Evolutionary conservation across 139 green algal genomes (phyloP).

Genomic region (Coelastrella sp.): DNA sequence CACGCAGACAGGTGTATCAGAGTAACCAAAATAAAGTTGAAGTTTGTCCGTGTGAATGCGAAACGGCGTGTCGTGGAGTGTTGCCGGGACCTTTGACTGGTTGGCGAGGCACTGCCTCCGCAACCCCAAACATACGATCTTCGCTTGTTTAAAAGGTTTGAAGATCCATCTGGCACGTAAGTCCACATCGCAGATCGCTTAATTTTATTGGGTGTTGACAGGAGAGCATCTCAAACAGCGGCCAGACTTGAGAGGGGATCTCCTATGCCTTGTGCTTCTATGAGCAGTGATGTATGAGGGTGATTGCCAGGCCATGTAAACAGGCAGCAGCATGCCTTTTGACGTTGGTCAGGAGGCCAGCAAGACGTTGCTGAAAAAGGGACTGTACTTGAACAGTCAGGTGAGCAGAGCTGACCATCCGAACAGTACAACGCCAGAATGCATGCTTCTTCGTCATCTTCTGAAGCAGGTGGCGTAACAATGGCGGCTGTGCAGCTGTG

Average conservation of each 20-base stretch:
- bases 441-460: no score
- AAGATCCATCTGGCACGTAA: no score
- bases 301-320: background rate
- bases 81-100: background rate
- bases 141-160: no score
- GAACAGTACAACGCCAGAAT: no score
- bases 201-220: background rate
- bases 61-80: background rate
- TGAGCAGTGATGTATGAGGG: no score
- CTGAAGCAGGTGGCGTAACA: no score
- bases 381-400: constrained; percentile 16
- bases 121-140: no score
- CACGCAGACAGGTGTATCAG: background rate
- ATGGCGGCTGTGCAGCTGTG: background rate
- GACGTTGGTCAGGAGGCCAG: background rate
- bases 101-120: background rate
- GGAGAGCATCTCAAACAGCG: background rate
- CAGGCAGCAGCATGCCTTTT: background rate
- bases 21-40: background rate
- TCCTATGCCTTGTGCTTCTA: no score
- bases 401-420: background rate
- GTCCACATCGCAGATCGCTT: background rate
- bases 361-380: constrained; percentile 25
- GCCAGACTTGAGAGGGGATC: no score
- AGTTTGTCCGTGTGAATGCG: background rate